A percentile compares a stretch with the other conserved stretches of the same genome.
These are phyloP conservation scores for Pinus tabuliformis DNA, from an alignment of 75 land plant genomes.

Conservation along the genomic window DNA sequence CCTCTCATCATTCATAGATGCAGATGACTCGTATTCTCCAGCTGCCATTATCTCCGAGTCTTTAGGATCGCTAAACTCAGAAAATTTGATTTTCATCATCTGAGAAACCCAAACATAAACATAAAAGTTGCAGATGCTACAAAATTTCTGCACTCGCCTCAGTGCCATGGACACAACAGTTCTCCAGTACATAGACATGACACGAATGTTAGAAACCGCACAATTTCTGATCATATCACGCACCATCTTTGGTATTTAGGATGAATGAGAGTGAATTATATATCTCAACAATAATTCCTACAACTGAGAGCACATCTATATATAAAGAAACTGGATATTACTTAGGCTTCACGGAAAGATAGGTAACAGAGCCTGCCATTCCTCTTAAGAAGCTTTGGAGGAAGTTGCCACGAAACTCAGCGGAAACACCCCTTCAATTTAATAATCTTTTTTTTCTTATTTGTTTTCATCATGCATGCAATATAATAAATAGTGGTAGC, in stretches of 20 bases:
- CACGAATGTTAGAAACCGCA: background rate
- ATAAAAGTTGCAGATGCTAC: too few relatives aligned
- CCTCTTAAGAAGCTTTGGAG: background rate
- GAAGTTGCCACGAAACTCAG: background rate
- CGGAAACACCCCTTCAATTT: too few relatives aligned
- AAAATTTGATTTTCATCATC: background rate
- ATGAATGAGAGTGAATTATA: background rate
- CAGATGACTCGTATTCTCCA: background rate
- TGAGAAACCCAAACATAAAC: background rate
- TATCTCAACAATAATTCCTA: background rate
- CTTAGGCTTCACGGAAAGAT: background rate
- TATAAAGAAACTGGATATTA: background rate
- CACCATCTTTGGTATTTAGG: background rate
- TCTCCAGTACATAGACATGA: background rate
- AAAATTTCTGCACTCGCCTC: background rate
- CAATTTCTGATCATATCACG: background rate
- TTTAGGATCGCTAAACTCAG: background rate
- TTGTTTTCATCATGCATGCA: too few relatives aligned
- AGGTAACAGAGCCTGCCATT: background rate
- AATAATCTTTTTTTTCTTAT: too few relatives aligned
- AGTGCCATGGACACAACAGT: background rate
- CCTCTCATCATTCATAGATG: too few relatives aligned
- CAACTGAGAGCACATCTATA: background rate
- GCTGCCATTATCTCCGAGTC: background rate
- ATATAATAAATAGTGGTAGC: too few relatives aligned